Evolutionary conservation across 257 asterid genomes (phyloP), one percentile per base, ranked within the genome.

Genomic region (Paulownia fortunei): DNA sequence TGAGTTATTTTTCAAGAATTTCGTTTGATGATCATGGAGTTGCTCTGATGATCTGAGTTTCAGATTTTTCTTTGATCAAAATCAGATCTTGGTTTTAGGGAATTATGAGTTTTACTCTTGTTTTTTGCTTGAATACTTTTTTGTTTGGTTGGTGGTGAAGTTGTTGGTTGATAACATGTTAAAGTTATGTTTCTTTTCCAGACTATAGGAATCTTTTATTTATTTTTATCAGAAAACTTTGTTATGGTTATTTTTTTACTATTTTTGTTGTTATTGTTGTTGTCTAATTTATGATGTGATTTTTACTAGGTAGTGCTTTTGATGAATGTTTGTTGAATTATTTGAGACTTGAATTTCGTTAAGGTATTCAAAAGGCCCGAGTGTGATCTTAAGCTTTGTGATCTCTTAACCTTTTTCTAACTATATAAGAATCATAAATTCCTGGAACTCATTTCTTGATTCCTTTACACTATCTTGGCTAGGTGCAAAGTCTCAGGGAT

Each of bases 401-500:
- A 5, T 59, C 47, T 67, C 7, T 16, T 44, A 5, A 5, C 8
- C 13, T 15, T 44, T 23, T 66, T 15, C 34, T 36, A 2, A 0
- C 11, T 47, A 15, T 34, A 9, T 2, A 15, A 19, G 41, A 42
- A 61, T 47, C 23, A 75, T 49, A 58, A 73, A 69, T 59, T 76
- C 24, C 60, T 26, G 42, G 26, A 68, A 34, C 66, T 76, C 34
- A 24, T 54, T 18, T 74, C 47, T 68, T 64, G 61, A 41, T 66
- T 80, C 63, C 15, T 73, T 68, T 64, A 11, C 24, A 23, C 59
- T 80, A 21, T 63, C 27, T 79, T 73, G 41, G 63, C 6, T 61
- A 79, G 82, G 83, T 81, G 74, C 77, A 84, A 81, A 82, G 81
- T 78, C 74, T 64, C 69, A 36, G 86, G 81, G 84, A 76, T 44